Evolutionary conservation across 2,329 filamentous ascomycete genomes (phyloP), one percentile per base, ranked within the genome.

Genomic region (Coniochaeta ligniaria): DNA sequence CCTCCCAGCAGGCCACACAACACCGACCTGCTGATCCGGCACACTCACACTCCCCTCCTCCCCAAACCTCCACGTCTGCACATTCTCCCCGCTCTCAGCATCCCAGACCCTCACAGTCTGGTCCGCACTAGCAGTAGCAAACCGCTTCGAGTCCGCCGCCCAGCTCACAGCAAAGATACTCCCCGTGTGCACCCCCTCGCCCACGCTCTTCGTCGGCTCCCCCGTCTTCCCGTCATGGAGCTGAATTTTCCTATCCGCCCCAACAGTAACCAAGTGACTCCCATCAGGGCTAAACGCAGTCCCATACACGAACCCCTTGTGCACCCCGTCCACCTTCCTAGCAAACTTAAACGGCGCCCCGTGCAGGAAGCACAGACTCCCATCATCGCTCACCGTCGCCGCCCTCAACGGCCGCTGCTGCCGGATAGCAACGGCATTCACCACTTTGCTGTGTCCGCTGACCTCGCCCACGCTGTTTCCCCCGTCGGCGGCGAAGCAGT

Each of bases 71-170:
- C 95, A 99, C 28, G 85, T 91, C 72, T 96, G 90, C 8, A 88
- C 80, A 22, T 85, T 84, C 71, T 89, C 89, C 36, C 89, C 91
- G 16, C 87, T 81, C 71, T 96, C 91, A 2, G 85, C 87, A 70
- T 98, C 93, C 95, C 95, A 99, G 28, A 97, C 83, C 73, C 92
- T 93, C 60, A 99, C 91, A 0, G 92, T 97, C 76, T 95, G 92
- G 72, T 99, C 95, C 9, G 92, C 94, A 69, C 92, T 96, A 17
- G 92, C 91, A 1, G 95, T 99, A 31, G 91, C 94, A 65, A 99
- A 87, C 67, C 85, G 86, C 70, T 87, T 92, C 28, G 92, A 92
- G 72, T 98, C 92, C 63, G 86, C 85, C 1, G 91, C 85, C 95
- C 95, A 99, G 20, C 91, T 92, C 6, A 98, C 87, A 24, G 89